Base-by-base conservation (phyloP, 75 land plant genomes). In the Pseudotsuga menziesii region DNA sequence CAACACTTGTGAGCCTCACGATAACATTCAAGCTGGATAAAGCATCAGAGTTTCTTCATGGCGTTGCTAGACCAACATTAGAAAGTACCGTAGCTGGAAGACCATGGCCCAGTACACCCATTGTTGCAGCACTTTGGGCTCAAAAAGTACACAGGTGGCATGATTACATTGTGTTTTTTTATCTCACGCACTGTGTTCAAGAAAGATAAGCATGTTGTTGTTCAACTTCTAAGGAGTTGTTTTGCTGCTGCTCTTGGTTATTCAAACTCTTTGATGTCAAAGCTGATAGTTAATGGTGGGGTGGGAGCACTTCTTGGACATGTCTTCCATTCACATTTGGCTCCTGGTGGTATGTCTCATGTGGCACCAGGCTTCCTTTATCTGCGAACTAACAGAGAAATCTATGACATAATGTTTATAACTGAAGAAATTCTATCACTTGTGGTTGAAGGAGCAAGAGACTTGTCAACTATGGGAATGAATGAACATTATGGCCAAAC, bases 81-180 rank as follows among this genome's bases (percentile, higher is more conserved):
- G 96, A 88, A 77, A 88, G 74, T 52, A 85, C 90, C 57, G 87
- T 91, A 32, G 79, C 87, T 60, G 87, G 87, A 23, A 81, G 91
- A 62, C 81, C 95, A 39, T 90, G 87, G 90, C 88, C 88, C 9
- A 86, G 86, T 82, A 92, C 86, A 85, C 84, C 85, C 19, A 83
- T 94, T 36, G 83, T 92, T 44, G 95, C 93, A 62, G 85, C 95
- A 48, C 78, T 94, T 23, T 94, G 97, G 97, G 87, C 87, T 4
- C 97, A 94, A 61, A 94, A 94, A 82, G 88, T 87, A 9, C 86
- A 86, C 22, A 79, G 93, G 52, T 94, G 97, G 97, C 97, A 90
- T 75, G 86, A 90, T 56, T 93, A 84, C 80, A 90, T 94, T 72
- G 88, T 94, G 16, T 78, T 83, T 63, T n/a, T 85, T 87, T 27